Conservation (phyloP, 225 moss, liverwort and hornwort genomes). For the Sphagnum tenellum region DNA sequence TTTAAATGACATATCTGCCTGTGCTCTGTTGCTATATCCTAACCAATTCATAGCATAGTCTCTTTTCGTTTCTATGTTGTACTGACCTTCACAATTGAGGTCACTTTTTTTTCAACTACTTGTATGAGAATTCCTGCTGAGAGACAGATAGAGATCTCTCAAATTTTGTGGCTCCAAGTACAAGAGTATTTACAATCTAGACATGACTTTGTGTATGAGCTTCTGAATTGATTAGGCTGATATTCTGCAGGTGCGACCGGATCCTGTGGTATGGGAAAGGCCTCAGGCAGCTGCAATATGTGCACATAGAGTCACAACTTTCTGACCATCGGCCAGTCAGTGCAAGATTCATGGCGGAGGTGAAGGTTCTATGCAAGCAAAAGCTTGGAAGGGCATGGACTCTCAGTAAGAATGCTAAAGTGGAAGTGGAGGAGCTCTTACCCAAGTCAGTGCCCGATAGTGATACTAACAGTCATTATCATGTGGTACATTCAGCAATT, state of each 20-base stretch:
- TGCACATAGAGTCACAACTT: conserved; percentile 59
- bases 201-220: too few relatives aligned
- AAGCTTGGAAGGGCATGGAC: conserved; percentile 50
- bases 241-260: conserved; percentile 66
- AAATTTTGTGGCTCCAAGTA: too few relatives aligned
- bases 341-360: conserved; percentile 64
- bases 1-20: too few relatives aligned
- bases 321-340: conserved; percentile 94
- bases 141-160: too few relatives aligned
- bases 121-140: too few relatives aligned
- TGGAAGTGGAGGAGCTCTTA: conserved; percentile 28
- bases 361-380: conserved; percentile 49
- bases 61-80: too few relatives aligned
- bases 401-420: conserved; percentile 23
- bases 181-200: too few relatives aligned
- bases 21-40: too few relatives aligned
- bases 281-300: conserved; percentile 48
- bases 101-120: too few relatives aligned
- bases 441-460: conserved; percentile 17
- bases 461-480: conserved; percentile 18
- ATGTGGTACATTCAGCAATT: conserved; percentile 11
- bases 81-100: too few relatives aligned
- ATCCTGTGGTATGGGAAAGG: conserved; percentile 68
- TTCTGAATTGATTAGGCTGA: too few relatives aligned
- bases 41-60: too few relatives aligned